A percentile compares a stretch with the other conserved stretches of the same genome.
These are phyloP conservation scores for Hamamelis virginiana DNA, from an alignment of 164 flowering plant genomes.

Conservation along the genomic window DNA sequence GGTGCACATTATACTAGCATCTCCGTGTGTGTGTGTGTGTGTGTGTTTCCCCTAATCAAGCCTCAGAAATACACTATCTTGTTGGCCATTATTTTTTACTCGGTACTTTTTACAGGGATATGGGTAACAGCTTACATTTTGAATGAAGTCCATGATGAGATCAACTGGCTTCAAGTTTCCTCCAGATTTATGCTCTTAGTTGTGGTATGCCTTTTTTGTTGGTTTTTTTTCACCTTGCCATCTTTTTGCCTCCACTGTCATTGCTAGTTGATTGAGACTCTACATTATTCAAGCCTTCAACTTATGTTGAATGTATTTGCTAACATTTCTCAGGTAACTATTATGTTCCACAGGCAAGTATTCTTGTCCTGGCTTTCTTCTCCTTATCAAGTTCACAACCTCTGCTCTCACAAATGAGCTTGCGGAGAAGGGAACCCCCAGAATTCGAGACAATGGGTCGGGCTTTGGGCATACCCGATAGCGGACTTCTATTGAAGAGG, in stretches of 20 bases:
- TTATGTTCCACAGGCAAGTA: conserved; percentile 52
- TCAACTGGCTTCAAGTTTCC: conserved; percentile 61
- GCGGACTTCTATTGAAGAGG: conserved; percentile 46
- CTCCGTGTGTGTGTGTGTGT: too few species aligned
- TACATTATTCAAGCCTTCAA: not conserved
- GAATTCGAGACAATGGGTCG: conserved; percentile 61
- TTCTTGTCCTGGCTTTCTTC: conserved; percentile 70
- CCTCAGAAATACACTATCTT: not conserved
- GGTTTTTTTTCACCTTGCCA: not conserved
- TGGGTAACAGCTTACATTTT: conserved; percentile 65
- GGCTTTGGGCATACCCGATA: conserved; percentile 82
- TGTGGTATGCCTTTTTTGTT: conserved; percentile 35
- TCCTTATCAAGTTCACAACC: conserved; percentile 81
- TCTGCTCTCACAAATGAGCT: conserved; percentile 74
- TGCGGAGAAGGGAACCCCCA: conserved; percentile 52
- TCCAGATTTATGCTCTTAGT: conserved; percentile 66
- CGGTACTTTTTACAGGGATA: conserved; percentile 40
- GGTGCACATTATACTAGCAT: too few species aligned
- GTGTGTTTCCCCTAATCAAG: too few species aligned
- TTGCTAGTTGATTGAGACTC: not conserved
- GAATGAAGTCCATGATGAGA: conserved; percentile 67
- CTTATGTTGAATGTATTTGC: conserved; percentile 12
- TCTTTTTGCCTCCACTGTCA: not conserved
- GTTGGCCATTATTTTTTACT: conserved; percentile 1
- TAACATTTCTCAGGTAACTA: conserved; percentile 11